These are phyloP conservation scores for Perilla frutescens DNA, from an alignment of 257 asterid species.

Conservation along the genomic window DNA sequence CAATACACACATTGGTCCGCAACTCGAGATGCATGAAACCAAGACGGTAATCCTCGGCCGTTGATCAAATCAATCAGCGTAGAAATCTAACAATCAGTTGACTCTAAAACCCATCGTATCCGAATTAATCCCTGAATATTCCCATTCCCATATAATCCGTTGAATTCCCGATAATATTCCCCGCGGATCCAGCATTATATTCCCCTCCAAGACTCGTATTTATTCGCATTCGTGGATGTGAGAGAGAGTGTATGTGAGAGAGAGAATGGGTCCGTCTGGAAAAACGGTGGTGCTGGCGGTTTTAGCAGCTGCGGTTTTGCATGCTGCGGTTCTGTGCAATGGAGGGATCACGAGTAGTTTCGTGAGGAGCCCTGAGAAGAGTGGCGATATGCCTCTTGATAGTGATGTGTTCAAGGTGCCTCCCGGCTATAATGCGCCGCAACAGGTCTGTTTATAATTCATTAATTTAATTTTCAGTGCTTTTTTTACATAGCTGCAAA, in stretches of 20 bases:
- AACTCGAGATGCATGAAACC: slow-evolving; percentile 7
- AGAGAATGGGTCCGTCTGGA: slow-evolving; percentile 39
- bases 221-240: background rate
- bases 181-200: slow-evolving; percentile 35
- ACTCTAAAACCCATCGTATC: background rate
- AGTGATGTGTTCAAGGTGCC: slow-evolving; percentile 85
- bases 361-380: slow-evolving; percentile 58
- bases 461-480: too few species aligned
- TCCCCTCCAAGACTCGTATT: slow-evolving; percentile 3
- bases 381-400: slow-evolving; percentile 74
- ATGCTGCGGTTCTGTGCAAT: slow-evolving; percentile 57
- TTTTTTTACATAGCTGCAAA: background rate
- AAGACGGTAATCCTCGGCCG: slow-evolving; percentile 17
- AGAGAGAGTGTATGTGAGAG: slow-evolving; percentile 1
- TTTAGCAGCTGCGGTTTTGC: slow-evolving; percentile 47
- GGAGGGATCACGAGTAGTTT: slow-evolving; percentile 76
- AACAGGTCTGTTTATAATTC: slow-evolving; percentile 56
- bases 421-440: slow-evolving; percentile 90
- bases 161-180: slow-evolving; percentile 2
- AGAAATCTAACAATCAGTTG: background rate
- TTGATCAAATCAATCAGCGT: background rate
- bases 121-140: slow-evolving; percentile 42
- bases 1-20: background rate
- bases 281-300: slow-evolving; percentile 24
- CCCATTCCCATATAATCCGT: slow-evolving; percentile 42